Evolutionary conservation across 257 asterid species (phyloP).

Genomic region (Jasminum sambac): DNA sequence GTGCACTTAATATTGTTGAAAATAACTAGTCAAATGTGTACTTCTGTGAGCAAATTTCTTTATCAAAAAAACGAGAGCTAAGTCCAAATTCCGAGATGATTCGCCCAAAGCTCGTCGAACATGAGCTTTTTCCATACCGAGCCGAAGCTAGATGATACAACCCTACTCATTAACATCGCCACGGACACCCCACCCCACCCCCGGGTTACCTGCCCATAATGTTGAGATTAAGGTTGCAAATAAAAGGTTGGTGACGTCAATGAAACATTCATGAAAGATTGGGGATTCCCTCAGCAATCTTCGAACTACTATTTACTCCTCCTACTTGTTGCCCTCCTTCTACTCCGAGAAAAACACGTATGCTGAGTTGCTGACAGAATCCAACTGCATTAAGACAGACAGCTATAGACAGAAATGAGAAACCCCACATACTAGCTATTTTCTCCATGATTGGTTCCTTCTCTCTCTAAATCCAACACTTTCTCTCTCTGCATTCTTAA

Average conservation of each 20-base stretch:
- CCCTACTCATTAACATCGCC: too few species aligned
- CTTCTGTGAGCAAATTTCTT: too few species aligned
- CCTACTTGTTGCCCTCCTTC: not conserved
- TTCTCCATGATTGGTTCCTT: not conserved
- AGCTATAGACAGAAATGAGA: slow-evolving; percentile 1
- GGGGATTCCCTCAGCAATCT: not conserved
- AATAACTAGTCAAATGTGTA: too few species aligned
- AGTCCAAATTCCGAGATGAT: too few species aligned
- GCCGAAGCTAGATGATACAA: too few species aligned
- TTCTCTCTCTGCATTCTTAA: not conserved
- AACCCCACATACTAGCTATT: slow-evolving; percentile 7
- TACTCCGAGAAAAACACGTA: slow-evolving; percentile 24
- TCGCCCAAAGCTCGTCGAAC: too few species aligned
- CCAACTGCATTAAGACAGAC: slow-evolving; percentile 26
- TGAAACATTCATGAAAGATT: not conserved
- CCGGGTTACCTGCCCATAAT: too few species aligned
- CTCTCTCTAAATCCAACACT: not conserved
- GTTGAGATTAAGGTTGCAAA: too few species aligned
- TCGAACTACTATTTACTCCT: not conserved
- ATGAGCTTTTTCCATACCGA: too few species aligned
- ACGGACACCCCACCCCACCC: too few species aligned
- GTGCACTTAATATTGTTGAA: too few species aligned
- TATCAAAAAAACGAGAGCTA: too few species aligned
- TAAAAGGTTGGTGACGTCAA: not conserved
- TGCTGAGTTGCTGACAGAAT: slow-evolving; percentile 18